A percentile compares a stretch with the other conserved stretches of the same genome.
These are phyloP conservation scores for Caryopteris hybrid DNA, from an alignment of 305 asterid species.

Conservation along the genomic window DNA sequence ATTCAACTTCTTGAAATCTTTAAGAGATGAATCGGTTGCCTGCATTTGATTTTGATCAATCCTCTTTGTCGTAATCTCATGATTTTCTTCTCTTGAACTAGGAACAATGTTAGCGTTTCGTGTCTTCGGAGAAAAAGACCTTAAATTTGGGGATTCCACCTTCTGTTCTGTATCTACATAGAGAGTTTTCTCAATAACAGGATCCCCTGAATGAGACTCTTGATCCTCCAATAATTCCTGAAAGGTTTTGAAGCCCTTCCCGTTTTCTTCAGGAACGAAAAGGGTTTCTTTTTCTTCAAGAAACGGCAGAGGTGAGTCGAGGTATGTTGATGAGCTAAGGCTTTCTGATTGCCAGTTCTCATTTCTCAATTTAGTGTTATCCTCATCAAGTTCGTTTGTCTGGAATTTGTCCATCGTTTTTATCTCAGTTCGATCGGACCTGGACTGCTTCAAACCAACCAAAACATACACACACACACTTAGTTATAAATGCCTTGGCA, in stretches of 20 bases:
- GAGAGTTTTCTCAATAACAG: slow-evolving; percentile 31
- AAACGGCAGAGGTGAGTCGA: slow-evolving; percentile 11
- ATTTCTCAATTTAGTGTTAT: slow-evolving; percentile 18
- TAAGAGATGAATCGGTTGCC: slow-evolving; percentile 15
- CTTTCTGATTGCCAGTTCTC: slow-evolving; percentile 13
- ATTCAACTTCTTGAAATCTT: slow-evolving; percentile 21
- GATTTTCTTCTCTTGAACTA: slow-evolving; percentile 15
- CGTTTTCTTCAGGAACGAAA: slow-evolving; percentile 20
- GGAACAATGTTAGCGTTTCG: slow-evolving; percentile 9
- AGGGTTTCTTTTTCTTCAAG: slow-evolving; percentile 24
- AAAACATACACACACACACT: not conserved
- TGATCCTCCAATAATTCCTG: slow-evolving; percentile 39
- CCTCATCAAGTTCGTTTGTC: slow-evolving; percentile 25
- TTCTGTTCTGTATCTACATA: slow-evolving; percentile 31
- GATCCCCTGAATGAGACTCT: slow-evolving; percentile 24
- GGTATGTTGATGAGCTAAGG: slow-evolving; percentile 14
- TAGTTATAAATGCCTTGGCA: not conserved
- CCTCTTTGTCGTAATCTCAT: slow-evolving; percentile 1
- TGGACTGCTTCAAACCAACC: slow-evolving; percentile 33
- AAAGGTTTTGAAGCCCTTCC: slow-evolving; percentile 31
- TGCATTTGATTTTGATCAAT: slow-evolving; percentile 5
- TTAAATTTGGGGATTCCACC: slow-evolving; percentile 17
- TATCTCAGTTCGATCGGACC: slow-evolving; percentile 31
- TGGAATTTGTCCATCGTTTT: slow-evolving; percentile 35
- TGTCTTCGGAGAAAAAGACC: slow-evolving; percentile 17